These are phyloP conservation scores for Nicotiana sylvestris DNA, from an alignment of 257 asterid species.

Conservation along the genomic window DNA sequence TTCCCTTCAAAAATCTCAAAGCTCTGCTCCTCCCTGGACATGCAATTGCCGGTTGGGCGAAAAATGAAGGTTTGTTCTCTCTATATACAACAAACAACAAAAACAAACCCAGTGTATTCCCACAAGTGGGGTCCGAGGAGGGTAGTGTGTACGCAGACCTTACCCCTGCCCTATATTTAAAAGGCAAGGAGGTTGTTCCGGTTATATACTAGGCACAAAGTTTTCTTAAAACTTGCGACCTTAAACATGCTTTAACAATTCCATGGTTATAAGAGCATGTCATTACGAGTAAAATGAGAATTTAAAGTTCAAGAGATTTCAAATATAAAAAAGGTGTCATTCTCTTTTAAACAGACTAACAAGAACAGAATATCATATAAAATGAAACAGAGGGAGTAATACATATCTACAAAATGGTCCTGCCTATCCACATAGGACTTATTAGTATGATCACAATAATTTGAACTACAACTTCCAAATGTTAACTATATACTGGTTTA, in stretches of 20 bases:
- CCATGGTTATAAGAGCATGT: neutral
- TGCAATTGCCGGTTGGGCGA: neutral
- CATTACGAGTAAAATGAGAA: neutral
- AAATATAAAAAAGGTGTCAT: neutral
- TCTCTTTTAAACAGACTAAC: neutral
- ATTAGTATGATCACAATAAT: neutral
- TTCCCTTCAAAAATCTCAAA: constrained; percentile 5
- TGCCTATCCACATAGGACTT: neutral
- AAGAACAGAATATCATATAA: neutral
- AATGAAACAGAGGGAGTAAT: neutral
- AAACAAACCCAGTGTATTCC: too few species aligned
- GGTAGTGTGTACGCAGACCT: too few species aligned
- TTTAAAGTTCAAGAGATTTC: neutral
- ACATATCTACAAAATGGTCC: neutral
- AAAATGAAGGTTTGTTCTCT: constrained; percentile 2
- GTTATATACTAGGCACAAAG: too few species aligned
- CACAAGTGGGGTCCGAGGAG: too few species aligned
- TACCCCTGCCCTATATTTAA: too few species aligned
- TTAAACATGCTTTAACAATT: neutral
- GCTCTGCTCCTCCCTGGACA: neutral
- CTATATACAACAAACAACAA: too few species aligned
- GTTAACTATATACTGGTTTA: neutral
- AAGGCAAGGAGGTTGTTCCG: too few species aligned
- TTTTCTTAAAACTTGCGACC: neutral
- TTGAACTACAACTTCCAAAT: neutral